A percentile compares a stretch with the other conserved stretches of the same genome.
phyloP scores from a whole-genome alignment of 495 filamentous ascomycete genomes.

The Astrothelium subdiscretum region DNA sequence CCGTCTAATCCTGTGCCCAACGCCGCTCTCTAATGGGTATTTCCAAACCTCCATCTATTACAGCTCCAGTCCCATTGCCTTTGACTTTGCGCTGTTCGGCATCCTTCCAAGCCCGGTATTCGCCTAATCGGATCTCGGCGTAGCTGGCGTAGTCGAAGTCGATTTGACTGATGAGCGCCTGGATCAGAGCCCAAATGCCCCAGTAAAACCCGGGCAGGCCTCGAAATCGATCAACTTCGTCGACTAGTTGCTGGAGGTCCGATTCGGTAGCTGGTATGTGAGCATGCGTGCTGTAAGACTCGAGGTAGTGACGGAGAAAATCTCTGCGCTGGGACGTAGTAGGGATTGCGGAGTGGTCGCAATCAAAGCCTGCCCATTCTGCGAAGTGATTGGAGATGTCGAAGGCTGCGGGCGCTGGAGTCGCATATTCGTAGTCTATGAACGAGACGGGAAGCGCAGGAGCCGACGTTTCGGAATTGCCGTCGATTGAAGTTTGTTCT shows the following conservation, averaged over 20 bases:
- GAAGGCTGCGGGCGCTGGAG: slow-evolving; percentile 90
- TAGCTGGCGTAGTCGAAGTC: slow-evolving; percentile 96
- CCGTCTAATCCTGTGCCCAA: slow-evolving; percentile 53
- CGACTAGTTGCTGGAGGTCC: slow-evolving; percentile 53
- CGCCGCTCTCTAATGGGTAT: slow-evolving; percentile 65
- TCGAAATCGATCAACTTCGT: slow-evolving; percentile 77
- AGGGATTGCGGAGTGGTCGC: slow-evolving; percentile 76
- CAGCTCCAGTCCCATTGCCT: slow-evolving; percentile 24
- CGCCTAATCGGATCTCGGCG: slow-evolving; percentile 73
- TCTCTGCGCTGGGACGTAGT: slow-evolving; percentile 63
- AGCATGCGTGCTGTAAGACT: slow-evolving; percentile 39
- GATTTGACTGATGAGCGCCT: slow-evolving; percentile 88
- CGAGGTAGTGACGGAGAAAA: slow-evolving; percentile 75
- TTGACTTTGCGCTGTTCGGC: slow-evolving; percentile 38
- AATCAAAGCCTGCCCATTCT: slow-evolving; percentile 96
- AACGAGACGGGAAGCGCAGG: slow-evolving; percentile 52
- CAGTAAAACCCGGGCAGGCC: slow-evolving; percentile 84
- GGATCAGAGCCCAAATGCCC: slow-evolving; percentile 95
- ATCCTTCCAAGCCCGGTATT: slow-evolving; percentile 88
- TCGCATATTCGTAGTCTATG: slow-evolving; percentile 92
- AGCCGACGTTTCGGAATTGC: slow-evolving; percentile 23
- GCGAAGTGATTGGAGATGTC: slow-evolving; percentile 99
- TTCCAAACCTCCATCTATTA: slow-evolving; percentile 25
- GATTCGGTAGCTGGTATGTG: slow-evolving; percentile 32
- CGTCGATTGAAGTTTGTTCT: slow-evolving; percentile 2